phyloP scores from a whole-genome alignment of 345 rosid species.

The Hevea brasiliensis region DNA sequence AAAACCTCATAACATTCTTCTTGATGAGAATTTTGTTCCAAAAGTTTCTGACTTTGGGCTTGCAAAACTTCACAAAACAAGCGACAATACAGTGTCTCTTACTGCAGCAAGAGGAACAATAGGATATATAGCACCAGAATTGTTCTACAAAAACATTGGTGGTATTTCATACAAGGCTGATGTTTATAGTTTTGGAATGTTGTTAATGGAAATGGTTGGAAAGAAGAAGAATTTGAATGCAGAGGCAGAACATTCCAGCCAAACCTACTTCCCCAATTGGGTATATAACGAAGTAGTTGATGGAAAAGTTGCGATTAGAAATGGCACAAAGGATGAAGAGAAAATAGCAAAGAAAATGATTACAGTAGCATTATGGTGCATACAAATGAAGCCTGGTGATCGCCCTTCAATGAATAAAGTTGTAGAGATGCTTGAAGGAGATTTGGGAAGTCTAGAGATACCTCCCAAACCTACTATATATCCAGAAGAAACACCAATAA shows the following conservation, averaged over 20 bases:
- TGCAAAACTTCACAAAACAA: slow-evolving; percentile 14
- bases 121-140: slow-evolving; percentile 24
- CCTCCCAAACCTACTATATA: slow-evolving; percentile 22
- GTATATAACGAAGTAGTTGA: slow-evolving; percentile 11
- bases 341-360: slow-evolving; percentile 16
- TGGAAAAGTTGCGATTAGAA: slow-evolving; percentile 7
- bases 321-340: slow-evolving; percentile 8
- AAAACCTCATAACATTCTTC: slow-evolving; percentile 25
- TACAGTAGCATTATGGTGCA: slow-evolving; percentile 22
- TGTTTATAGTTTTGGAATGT: slow-evolving; percentile 28
- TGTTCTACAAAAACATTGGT: slow-evolving; percentile 24
- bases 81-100: neutral
- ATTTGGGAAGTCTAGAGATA: slow-evolving; percentile 9
- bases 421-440: slow-evolving; percentile 21
- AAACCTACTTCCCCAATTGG: slow-evolving; percentile 25
- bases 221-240: slow-evolving; percentile 11
- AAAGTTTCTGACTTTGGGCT: slow-evolving; percentile 25
- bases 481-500: neutral
- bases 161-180: slow-evolving; percentile 23
- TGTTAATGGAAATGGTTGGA: slow-evolving; percentile 26
- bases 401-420: slow-evolving; percentile 24
- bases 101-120: slow-evolving; percentile 27
- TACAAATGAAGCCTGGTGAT: slow-evolving; percentile 22
- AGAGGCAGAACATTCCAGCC: slow-evolving; percentile 10
- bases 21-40: slow-evolving; percentile 18